Conservation (phyloP, 805 yeast genomes). For the Hanseniaspora hatyaiensis region DNA sequence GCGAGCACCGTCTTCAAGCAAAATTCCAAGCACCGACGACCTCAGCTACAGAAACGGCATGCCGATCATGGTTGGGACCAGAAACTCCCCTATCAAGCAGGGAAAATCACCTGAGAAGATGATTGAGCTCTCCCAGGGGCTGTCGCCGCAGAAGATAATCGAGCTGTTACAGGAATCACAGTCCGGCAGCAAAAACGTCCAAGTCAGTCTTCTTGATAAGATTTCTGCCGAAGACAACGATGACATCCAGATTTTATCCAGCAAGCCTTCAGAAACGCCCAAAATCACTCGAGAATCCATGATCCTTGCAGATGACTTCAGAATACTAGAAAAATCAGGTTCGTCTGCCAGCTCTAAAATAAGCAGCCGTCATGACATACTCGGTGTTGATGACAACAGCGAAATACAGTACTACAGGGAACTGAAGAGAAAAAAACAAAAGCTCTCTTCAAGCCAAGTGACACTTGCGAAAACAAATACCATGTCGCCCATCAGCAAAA, state of each 20-base stretch:
- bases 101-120: conserved; percentile 15
- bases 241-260: not conserved
- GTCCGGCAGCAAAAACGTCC: not conserved
- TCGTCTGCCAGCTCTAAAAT: not conserved
- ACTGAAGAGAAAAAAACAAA: conserved; percentile 12
- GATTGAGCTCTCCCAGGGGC: conserved; percentile 8
- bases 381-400: not conserved
- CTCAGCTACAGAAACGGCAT: conserved; percentile 8
- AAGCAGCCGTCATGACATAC: not conserved
- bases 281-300: conserved; percentile 10
- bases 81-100: conserved; percentile 7
- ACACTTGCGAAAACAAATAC: not conserved
- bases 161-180: not conserved
- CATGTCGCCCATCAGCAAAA: not conserved
- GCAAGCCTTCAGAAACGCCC: too few relatives aligned
- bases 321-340: not conserved
- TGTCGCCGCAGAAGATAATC: not conserved
- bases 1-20: not conserved
- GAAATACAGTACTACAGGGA: conserved; percentile 13
- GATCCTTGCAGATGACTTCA: conserved; percentile 6
- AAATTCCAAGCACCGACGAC: not conserved
- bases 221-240: not conserved
- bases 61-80: not conserved
- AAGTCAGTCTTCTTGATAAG: not conserved
- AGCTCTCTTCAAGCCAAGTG: conserved; percentile 7